phyloP scores from a whole-genome alignment of 2,329 filamentous ascomycete genomes.

The Fusarium clavum region DNA sequence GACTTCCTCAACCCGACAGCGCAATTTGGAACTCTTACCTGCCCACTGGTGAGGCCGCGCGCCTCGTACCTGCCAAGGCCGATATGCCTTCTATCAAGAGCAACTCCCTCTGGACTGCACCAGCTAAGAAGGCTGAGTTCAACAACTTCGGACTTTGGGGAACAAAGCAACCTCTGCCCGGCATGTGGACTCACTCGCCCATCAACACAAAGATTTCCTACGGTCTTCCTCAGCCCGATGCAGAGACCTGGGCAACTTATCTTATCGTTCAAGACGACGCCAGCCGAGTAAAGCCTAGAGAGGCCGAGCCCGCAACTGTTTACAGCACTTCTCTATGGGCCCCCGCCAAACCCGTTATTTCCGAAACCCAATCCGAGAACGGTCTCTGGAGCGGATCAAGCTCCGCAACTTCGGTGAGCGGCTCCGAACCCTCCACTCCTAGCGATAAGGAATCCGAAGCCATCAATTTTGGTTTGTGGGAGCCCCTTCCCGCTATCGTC shows the following conservation, averaged over 20 bases:
- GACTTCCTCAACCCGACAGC: conserved; percentile 54
- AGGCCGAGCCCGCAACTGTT: conserved; percentile 34
- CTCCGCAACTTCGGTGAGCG: conserved; percentile 25
- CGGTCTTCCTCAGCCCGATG: conserved; percentile 50
- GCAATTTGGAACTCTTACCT: conserved; percentile 53
- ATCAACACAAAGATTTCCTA: conserved; percentile 33
- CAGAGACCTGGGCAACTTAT: conserved; percentile 43
- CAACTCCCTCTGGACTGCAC: conserved; percentile 51
- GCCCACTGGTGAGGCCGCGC: conserved; percentile 43
- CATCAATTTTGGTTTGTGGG: conserved; percentile 44
- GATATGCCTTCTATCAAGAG: conserved; percentile 52
- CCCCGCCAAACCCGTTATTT: conserved; percentile 27
- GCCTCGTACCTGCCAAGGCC: conserved; percentile 46
- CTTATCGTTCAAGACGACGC: conserved; percentile 38
- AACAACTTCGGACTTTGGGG: conserved; percentile 43
- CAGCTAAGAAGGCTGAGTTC: conserved; percentile 33
- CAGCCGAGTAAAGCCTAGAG: conserved; percentile 43
- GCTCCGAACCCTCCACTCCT: conserved; percentile 24
- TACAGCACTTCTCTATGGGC: conserved; percentile 43
- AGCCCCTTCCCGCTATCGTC: conserved; percentile 18
- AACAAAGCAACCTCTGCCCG: conserved; percentile 33
- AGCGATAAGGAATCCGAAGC: conserved; percentile 13
- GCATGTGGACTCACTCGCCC: conserved; percentile 42
- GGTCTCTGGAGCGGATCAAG: conserved; percentile 41
- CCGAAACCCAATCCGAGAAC: conserved; percentile 26